These are phyloP conservation scores for Phytomonas sp. DNA, from an alignment of 208 protist genomes.

Conservation along the genomic window DNA sequence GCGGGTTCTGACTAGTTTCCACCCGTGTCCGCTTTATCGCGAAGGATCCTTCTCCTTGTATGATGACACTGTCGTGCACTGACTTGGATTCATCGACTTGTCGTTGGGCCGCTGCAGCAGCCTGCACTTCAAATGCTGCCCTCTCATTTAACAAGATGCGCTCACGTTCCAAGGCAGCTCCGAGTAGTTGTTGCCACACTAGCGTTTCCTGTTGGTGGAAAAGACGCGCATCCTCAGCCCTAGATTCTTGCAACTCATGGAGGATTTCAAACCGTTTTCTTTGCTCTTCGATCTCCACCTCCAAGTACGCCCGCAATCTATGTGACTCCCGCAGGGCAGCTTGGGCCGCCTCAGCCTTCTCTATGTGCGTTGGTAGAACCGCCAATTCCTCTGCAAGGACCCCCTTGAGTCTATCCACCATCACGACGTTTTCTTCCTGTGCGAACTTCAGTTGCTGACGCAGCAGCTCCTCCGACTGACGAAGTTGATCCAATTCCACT, in stretches of 20 bases:
- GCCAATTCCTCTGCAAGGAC: constrained; percentile 21
- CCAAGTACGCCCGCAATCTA: constrained; percentile 13
- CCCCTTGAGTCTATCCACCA: constrained; percentile 15
- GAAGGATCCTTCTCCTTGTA: constrained; percentile 6
- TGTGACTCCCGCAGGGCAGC: constrained; percentile 14
- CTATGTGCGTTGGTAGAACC: constrained; percentile 9
- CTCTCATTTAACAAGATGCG: constrained; percentile 10
- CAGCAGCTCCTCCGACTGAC: constrained; percentile 38
- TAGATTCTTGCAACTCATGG: not conserved
- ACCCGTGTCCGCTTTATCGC: constrained; percentile 39
- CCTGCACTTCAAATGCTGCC: constrained; percentile 15
- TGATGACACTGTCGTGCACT: constrained; percentile 10
- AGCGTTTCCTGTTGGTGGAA: not conserved
- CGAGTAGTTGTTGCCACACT: not conserved
- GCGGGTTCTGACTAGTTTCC: constrained; percentile 24
- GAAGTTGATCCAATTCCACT: constrained; percentile 49
- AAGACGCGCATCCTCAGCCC: not conserved
- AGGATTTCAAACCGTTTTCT: not conserved
- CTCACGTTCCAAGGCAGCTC: constrained; percentile 18
- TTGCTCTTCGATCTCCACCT: constrained; percentile 9
- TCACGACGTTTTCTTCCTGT: constrained; percentile 20
- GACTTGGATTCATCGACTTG: constrained; percentile 15
- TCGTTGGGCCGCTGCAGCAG: constrained; percentile 24
- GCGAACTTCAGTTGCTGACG: constrained; percentile 29
- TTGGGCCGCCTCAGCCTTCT: constrained; percentile 16